Conservation (phyloP, 2,329 filamentous ascomycete species). For the Coniochaeta sp. region DNA sequence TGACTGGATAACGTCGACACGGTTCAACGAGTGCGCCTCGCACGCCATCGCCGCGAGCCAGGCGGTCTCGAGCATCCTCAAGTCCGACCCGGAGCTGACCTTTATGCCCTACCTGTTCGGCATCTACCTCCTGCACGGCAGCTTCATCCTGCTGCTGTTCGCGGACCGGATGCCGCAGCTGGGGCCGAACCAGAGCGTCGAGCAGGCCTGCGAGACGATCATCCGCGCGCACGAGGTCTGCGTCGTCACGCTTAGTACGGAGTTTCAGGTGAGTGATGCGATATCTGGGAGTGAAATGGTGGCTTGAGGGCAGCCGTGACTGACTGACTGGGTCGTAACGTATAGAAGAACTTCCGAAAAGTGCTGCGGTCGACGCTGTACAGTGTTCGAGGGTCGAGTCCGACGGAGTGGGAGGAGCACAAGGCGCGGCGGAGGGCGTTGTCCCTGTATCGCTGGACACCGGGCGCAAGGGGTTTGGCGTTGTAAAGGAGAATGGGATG, state of each 20-base stretch:
- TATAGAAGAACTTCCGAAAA: conserved; percentile 45
- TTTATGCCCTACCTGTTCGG: conserved; percentile 47
- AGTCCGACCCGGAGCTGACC: conserved; percentile 38
- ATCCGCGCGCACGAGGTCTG: conserved; percentile 43
- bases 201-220: conserved; percentile 41
- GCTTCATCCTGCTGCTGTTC: conserved; percentile 40
- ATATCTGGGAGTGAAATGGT: too few relatives aligned
- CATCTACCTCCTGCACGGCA: conserved; percentile 43
- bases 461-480: conserved; percentile 25
- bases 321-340: too few relatives aligned
- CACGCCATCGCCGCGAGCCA: conserved; percentile 39
- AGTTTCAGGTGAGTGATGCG: conserved; percentile 33
- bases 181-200: conserved; percentile 34
- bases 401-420: conserved; percentile 33
- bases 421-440: conserved; percentile 38
- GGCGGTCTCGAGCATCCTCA: conserved; percentile 35
- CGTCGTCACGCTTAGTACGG: conserved; percentile 40
- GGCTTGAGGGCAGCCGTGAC: neutral
- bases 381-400: conserved; percentile 32
- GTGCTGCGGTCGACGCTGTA: conserved; percentile 42
- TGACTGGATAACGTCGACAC: conserved; percentile 38
- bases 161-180: conserved; percentile 41
- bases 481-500: conserved; percentile 12
- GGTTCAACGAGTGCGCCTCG: conserved; percentile 36
- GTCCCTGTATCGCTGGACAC: conserved; percentile 46